A percentile compares a stretch with the other conserved stretches of the same genome.
Conservation (phyloP, 2,329 filamentous ascomycete genomes). For the Colletotrichum gigasporum region DNA sequence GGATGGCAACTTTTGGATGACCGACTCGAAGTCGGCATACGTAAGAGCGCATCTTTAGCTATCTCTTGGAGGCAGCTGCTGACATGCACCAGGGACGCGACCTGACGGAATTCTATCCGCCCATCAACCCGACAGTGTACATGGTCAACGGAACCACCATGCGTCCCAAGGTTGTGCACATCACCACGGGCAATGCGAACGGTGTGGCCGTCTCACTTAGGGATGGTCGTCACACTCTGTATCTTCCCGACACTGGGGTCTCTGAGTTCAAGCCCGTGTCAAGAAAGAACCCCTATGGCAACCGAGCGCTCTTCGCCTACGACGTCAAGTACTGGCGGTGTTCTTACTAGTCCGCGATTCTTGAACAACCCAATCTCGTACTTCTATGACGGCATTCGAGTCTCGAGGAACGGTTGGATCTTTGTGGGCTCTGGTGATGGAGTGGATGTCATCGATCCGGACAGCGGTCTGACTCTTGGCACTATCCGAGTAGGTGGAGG, state of each 20-base stretch:
- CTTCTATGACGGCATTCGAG: conserved; percentile 9
- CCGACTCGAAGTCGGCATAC: not conserved
- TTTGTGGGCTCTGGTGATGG: conserved; percentile 1
- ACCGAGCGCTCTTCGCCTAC: conserved; percentile 5
- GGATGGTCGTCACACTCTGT: not conserved
- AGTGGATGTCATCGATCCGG: not conserved
- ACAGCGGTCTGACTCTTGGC: not conserved
- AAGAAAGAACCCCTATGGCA: not conserved
- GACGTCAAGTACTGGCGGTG: not conserved
- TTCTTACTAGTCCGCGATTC: not conserved
- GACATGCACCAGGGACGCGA: not conserved
- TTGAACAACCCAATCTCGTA: conserved; percentile 5
- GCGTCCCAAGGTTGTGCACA: conserved; percentile 1
- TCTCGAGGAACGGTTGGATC: conserved; percentile 2
- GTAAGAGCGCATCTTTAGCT: not conserved
- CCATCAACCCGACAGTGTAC: not conserved
- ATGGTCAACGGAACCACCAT: conserved; percentile 8
- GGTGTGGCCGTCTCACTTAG: not conserved
- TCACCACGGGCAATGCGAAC: conserved; percentile 7
- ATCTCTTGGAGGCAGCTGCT: not conserved
- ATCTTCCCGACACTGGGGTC: conserved; percentile 1
- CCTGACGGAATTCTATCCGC: not conserved
- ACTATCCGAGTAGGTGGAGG: not conserved
- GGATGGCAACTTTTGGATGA: conserved; percentile 1
- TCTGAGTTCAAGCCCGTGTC: conserved; percentile 9